A percentile compares a stretch with the other conserved stretches of the same genome.
phyloP scores from a whole-genome alignment of 306 rosid species.

The Abrus pulchellus region DNA sequence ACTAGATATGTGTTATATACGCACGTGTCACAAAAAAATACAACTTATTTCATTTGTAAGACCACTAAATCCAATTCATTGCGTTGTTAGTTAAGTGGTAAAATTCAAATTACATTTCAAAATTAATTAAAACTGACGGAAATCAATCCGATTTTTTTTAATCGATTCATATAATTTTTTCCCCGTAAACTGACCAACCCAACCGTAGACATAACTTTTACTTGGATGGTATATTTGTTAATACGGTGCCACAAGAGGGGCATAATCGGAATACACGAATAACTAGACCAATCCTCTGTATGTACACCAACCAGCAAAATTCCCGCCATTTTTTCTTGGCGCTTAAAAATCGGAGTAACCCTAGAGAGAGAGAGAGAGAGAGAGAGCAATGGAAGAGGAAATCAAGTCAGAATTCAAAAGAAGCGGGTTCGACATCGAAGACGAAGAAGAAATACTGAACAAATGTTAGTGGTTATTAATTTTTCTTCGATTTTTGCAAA shows the following conservation, averaged over 20 bases:
- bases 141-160: no score
- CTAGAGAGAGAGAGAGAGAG: constrained; percentile 55
- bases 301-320: constrained; percentile 21
- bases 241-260: constrained; percentile 17
- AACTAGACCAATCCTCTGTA: background rate
- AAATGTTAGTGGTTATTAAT: constrained; percentile 65
- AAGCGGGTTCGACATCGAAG: constrained; percentile 65
- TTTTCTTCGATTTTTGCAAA: constrained; percentile 1
- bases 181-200: no score
- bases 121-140: no score
- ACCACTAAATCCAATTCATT: no score
- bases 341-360: constrained; percentile 57
- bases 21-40: no score
- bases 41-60: no score
- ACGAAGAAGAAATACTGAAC: constrained; percentile 74
- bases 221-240: background rate
- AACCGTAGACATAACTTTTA: background rate
- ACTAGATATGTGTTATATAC: no score
- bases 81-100: no score
- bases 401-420: constrained; percentile 72
- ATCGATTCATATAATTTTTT: no score
- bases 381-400: constrained; percentile 77
- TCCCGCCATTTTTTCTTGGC: constrained; percentile 74
- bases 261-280: constrained; percentile 14
- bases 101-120: no score